Percentiles rank a stretch among this genome's conserved stretches.
These are phyloP conservation scores for Colletotrichum gigasporum DNA, from an alignment of 2,329 filamentous ascomycete genomes.

Conservation along the genomic window DNA sequence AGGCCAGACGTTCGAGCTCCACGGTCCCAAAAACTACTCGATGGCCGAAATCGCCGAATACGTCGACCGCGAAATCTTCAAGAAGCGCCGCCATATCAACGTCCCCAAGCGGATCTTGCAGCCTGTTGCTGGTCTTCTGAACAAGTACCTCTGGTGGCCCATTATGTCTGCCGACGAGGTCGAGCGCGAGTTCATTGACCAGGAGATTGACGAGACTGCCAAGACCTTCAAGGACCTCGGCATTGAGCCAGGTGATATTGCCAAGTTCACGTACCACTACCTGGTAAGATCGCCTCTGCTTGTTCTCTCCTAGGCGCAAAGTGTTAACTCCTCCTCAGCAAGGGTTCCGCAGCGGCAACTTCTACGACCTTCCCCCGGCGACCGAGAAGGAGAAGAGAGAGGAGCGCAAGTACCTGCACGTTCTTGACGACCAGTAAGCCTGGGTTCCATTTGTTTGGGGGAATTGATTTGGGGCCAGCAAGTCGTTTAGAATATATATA, in stretches of 20 bases:
- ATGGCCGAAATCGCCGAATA: constrained; percentile 86
- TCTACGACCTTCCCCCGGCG: constrained; percentile 92
- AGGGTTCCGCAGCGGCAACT: constrained; percentile 87
- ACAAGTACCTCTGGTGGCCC: constrained; percentile 90
- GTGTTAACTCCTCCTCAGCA: constrained; percentile 65
- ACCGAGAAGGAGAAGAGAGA: constrained; percentile 95
- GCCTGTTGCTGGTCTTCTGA: constrained; percentile 77
- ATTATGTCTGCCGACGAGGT: constrained; percentile 84
- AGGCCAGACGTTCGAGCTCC: constrained; percentile 92
- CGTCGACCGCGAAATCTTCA: constrained; percentile 92
- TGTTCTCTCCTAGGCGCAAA: neutral
- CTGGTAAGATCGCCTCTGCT: constrained; percentile 68
- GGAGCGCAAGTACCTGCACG: constrained; percentile 97
- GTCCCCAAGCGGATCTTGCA: constrained; percentile 84
- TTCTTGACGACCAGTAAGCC: constrained; percentile 77
- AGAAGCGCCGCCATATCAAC: constrained; percentile 90
- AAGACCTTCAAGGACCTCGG: constrained; percentile 96
- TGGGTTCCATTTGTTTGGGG: constrained; percentile 32
- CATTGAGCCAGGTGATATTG: constrained; percentile 88
- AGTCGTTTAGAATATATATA: constrained; percentile 39
- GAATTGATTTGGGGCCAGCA: constrained; percentile 27
- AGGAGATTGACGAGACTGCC: constrained; percentile 86
- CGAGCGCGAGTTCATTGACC: constrained; percentile 92
- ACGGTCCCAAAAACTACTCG: constrained; percentile 91
- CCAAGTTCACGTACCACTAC: constrained; percentile 91